Base-by-base conservation (phyloP, 108 stramenopile species). In the Cyclotella atomus region DNA sequence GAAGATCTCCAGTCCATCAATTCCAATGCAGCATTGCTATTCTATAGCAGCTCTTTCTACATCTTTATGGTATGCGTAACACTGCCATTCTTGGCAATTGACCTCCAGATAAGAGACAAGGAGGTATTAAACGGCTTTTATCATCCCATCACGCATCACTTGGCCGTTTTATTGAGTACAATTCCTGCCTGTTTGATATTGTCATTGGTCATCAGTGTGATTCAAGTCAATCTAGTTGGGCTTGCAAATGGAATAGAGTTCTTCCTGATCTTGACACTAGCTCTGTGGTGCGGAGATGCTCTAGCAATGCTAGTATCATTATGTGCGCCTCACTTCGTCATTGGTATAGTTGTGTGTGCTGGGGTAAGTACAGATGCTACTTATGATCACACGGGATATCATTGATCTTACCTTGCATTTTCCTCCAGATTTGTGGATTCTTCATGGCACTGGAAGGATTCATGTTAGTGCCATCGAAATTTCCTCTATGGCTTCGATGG, bases 41-140 rank as follows among this genome's bases (percentile, higher is more conserved):
- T 87, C 52, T 89, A 87, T 59, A 85, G 85, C 62, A 84, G 82
- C 9, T 82, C 86, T 19, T 89, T 89, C 47, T 89, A 84, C 66
- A 83, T 87, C 29, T 89, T 87, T 64, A 89, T 89, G 88, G 75
- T 76, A 32, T 82, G 84, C 46, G 85, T 85, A 9, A 82, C 83
- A 1, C 33, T 89, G 10, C 88, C 88, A 3, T 89, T 89, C 65
- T 75, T 86, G 30, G 82, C 86, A 30, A 85, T 84, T 46, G 88
- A 89, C 61, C 74, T 84, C 24, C 75, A 55, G 23, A 89, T 89
- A 29, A 70, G 86, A 21, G 76, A 89, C 59, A 89, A 87, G 65
- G 88, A 89, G 71, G 86, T 87, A 17, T 49, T 68, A 49, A 89
- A 89, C 64, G 59, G 69, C 15, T 87, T 85, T 68, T 89, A 89